Conservation (phyloP, 2,329 filamentous ascomycete genomes). For the Aspergillus felis region DNA sequence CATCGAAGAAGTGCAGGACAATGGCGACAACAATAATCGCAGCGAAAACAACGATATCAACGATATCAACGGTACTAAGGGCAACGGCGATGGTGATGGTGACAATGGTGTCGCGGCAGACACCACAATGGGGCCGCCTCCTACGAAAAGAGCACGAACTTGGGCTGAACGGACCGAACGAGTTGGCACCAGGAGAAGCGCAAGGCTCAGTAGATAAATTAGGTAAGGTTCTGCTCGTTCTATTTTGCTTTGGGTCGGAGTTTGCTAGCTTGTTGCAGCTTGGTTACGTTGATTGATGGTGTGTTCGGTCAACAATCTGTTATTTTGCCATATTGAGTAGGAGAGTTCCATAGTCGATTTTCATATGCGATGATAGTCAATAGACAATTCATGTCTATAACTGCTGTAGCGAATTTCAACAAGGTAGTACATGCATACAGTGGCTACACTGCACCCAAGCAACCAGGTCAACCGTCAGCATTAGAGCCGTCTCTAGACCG, state of each 20-base stretch:
- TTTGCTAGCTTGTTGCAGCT: not conserved
- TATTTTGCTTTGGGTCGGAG: not conserved
- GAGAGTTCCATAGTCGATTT: not conserved
- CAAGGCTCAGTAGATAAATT: not conserved
- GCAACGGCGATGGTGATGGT: too few species aligned
- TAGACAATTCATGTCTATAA: not conserved
- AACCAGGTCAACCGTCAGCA: not conserved
- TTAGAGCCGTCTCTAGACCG: not conserved
- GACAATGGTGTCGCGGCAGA: not conserved
- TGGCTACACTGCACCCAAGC: not conserved
- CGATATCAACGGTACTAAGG: not conserved
- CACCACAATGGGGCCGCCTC: not conserved
- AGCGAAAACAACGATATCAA: not conserved
- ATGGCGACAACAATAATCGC: not conserved
- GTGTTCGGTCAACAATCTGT: not conserved
- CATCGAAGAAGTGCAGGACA: not conserved
- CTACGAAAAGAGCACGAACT: not conserved
- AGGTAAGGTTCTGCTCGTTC: not conserved
- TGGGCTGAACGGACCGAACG: not conserved
- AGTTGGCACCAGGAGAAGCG: not conserved
- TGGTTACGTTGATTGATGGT: not conserved
- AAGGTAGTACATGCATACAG: not conserved
- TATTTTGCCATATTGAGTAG: not conserved
- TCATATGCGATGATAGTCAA: not conserved
- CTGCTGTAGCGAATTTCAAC: not conserved